phyloP scores from a whole-genome alignment of 768 basidiomycete genomes.

The Naganishia friedmannii region DNA sequence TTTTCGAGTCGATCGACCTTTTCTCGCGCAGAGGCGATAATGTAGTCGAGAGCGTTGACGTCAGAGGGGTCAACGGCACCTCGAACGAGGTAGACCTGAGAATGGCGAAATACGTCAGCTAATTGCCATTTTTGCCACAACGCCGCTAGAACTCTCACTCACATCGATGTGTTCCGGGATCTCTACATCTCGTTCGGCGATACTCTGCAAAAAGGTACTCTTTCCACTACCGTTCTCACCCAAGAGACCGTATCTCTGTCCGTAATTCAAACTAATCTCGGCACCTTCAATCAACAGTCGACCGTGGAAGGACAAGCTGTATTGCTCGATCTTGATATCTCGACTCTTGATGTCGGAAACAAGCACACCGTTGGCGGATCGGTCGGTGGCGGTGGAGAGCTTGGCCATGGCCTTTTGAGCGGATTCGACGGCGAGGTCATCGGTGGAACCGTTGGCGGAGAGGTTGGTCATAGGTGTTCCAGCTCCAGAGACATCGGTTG shows the following conservation, averaged over 20 bases:
- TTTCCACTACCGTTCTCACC: constrained; percentile 99
- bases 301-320: constrained; percentile 95
- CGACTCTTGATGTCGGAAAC: constrained; percentile 87
- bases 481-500: constrained; percentile 61
- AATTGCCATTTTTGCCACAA: not conserved
- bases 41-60: constrained; percentile 94
- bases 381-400: constrained; percentile 81
- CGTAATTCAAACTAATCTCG: constrained; percentile 53
- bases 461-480: constrained; percentile 80
- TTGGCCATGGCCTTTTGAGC: constrained; percentile 70
- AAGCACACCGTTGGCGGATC: constrained; percentile 87
- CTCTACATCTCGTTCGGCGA: constrained; percentile 90
- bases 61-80: constrained; percentile 96
- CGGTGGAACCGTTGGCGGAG: constrained; percentile 74
- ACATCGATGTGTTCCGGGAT: constrained; percentile 90
- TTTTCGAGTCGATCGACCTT: constrained; percentile 92
- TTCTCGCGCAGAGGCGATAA: constrained; percentile 81
- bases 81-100: constrained; percentile 81
- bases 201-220: constrained; percentile 93
- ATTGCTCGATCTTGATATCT: constrained; percentile 96
- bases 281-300: constrained; percentile 61
- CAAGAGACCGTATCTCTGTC: constrained; percentile 74
- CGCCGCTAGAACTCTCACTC: constrained; percentile 30
- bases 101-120: not conserved
- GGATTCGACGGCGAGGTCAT: constrained; percentile 56